phyloP scores from a whole-genome alignment of 495 filamentous ascomycete genomes.

The Delitschia confertaspora region DNA sequence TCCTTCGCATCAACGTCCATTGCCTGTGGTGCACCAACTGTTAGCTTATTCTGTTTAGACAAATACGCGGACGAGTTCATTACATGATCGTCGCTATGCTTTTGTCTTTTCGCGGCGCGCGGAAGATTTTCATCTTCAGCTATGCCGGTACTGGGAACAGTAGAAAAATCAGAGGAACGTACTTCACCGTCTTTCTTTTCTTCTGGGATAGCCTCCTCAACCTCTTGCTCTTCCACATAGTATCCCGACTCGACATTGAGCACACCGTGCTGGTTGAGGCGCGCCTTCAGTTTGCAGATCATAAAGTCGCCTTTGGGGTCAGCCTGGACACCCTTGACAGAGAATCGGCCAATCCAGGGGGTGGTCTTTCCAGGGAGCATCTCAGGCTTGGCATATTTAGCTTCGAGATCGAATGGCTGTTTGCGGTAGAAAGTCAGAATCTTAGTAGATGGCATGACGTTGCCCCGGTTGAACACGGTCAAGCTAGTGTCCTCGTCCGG shows the following conservation, averaged over 20 bases:
- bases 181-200: constrained; percentile 53
- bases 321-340: constrained; percentile 46
- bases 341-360: constrained; percentile 92
- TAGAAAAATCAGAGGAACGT: constrained; percentile 29
- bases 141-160: constrained; percentile 3
- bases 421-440: constrained; percentile 99
- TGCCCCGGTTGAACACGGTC: constrained; percentile 95
- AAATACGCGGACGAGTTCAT: constrained; percentile 1
- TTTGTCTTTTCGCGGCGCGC: constrained; percentile 25
- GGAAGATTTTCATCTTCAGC: background rate
- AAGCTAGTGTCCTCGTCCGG: constrained; percentile 97
- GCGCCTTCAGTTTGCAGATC: constrained; percentile 98
- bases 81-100: constrained; percentile 7
- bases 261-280: constrained; percentile 92
- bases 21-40: constrained; percentile 46
- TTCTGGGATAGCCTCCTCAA: constrained; percentile 79
- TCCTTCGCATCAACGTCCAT: constrained; percentile 73
- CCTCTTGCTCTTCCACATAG: constrained; percentile 95
- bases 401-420: constrained; percentile 93
- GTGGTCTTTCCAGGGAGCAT: constrained; percentile 82
- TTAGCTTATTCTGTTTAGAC: constrained; percentile 8
- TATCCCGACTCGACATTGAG: constrained; percentile 96
- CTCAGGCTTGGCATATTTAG: constrained; percentile 81
- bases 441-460: constrained; percentile 97
- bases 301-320: constrained; percentile 52